These are phyloP conservation scores for Trichoderma koningii DNA, from an alignment of 2,329 filamentous ascomycete species.

Conservation along the genomic window DNA sequence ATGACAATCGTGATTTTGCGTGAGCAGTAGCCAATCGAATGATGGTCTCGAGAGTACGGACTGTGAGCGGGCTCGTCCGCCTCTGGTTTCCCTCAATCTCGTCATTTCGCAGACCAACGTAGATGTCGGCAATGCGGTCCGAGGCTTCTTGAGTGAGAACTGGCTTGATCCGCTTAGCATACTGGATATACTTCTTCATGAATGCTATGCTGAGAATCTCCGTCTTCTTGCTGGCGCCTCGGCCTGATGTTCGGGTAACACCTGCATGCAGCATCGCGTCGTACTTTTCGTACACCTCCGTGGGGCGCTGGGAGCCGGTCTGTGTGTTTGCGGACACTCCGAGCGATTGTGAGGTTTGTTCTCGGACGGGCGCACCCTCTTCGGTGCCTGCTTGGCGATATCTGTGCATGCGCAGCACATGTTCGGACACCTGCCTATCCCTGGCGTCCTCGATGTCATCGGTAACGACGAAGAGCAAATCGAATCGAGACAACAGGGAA, in stretches of 20 bases:
- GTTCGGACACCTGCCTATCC: slow-evolving; percentile 90
- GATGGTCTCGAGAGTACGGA: slow-evolving; percentile 95
- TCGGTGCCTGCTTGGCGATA: slow-evolving; percentile 92
- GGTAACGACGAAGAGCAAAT: slow-evolving; percentile 95
- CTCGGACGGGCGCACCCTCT: slow-evolving; percentile 90
- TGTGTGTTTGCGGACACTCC: slow-evolving; percentile 84
- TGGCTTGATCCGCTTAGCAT: slow-evolving; percentile 92
- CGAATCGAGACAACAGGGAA: slow-evolving; percentile 95
- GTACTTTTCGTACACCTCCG: slow-evolving; percentile 94
- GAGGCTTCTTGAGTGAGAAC: slow-evolving; percentile 87
- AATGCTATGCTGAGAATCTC: slow-evolving; percentile 96
- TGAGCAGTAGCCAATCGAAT: slow-evolving; percentile 97
- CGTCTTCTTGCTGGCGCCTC: slow-evolving; percentile 72
- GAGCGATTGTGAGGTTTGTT: slow-evolving; percentile 79
- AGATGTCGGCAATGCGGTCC: slow-evolving; percentile 87
- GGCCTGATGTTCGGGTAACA: slow-evolving; percentile 73
- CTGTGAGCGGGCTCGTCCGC: slow-evolving; percentile 91
- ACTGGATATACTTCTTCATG: slow-evolving; percentile 99
- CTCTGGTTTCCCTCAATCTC: slow-evolving; percentile 93
- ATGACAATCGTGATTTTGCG: slow-evolving; percentile 87
- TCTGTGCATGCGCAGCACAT: slow-evolving; percentile 94
- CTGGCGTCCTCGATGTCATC: slow-evolving; percentile 96
- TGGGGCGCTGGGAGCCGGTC: slow-evolving; percentile 70
- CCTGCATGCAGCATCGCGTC: slow-evolving; percentile 95
- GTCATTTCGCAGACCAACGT: slow-evolving; percentile 91